Conservation (phyloP, 2,329 filamentous ascomycete genomes). For the Coniochaeta sp. region DNA sequence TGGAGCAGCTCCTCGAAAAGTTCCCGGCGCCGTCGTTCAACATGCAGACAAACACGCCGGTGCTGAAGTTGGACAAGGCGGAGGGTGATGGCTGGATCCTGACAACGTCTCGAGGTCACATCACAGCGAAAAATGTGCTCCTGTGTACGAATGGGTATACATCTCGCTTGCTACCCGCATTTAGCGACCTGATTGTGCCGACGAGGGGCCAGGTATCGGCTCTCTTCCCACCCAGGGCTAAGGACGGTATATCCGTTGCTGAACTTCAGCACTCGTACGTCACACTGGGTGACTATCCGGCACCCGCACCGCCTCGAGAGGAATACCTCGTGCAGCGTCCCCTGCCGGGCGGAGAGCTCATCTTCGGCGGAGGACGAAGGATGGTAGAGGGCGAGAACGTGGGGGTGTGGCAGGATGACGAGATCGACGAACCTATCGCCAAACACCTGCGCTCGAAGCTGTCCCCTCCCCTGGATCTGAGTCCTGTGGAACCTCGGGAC, state of each 20-base stretch:
- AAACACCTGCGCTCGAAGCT: conserved; percentile 45
- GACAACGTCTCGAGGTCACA: conserved; percentile 60
- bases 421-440: conserved; percentile 36
- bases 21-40: conserved; percentile 47
- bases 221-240: conserved; percentile 46
- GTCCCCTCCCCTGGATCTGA: conserved; percentile 32
- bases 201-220: conserved; percentile 68
- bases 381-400: conserved; percentile 41
- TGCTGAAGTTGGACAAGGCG: conserved; percentile 32
- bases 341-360: conserved; percentile 48
- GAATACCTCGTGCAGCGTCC: conserved; percentile 71
- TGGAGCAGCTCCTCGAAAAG: conserved; percentile 48
- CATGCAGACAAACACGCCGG: conserved; percentile 68
- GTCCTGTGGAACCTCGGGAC: not conserved
- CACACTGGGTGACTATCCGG: conserved; percentile 40
- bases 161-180: conserved; percentile 62
- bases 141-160: conserved; percentile 83
- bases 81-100: conserved; percentile 46
- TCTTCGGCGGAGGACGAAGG: conserved; percentile 64
- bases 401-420: conserved; percentile 26
- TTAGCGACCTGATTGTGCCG: conserved; percentile 68
- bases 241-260: conserved; percentile 12
- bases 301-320: conserved; percentile 40
- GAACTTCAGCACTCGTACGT: conserved; percentile 53
- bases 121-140: conserved; percentile 58